phyloP scores from a whole-genome alignment of 306 rosid genomes.

The Castanospermum australe region DNA sequence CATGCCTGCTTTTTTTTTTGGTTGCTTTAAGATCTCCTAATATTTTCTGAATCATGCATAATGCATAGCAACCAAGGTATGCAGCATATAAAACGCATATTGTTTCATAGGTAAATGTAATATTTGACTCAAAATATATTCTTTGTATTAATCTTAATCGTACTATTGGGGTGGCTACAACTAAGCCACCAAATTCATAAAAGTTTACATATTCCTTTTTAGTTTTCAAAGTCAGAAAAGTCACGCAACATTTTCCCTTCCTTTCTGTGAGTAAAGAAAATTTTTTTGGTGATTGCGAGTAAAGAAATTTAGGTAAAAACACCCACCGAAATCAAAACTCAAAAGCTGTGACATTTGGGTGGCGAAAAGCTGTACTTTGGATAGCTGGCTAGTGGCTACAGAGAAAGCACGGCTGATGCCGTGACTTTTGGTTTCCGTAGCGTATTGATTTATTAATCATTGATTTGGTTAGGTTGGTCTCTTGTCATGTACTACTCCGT shows the following conservation, averaged over 20 bases:
- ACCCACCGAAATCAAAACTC: too few relatives aligned
- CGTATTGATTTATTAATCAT: neutral
- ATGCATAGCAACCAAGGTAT: conserved; percentile 16
- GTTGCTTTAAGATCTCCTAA: neutral
- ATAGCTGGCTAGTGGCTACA: neutral
- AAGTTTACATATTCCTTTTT: neutral
- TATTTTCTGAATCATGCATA: neutral
- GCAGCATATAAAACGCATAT: conserved; percentile 14
- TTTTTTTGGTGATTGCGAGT: too few relatives aligned
- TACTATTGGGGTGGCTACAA: neutral
- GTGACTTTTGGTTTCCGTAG: neutral
- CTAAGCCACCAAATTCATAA: neutral
- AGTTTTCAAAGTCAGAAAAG: neutral
- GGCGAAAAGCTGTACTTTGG: conserved; percentile 30
- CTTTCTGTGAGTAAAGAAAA: neutral
- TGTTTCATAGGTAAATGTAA: neutral
- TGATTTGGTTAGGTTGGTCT: conserved; percentile 26
- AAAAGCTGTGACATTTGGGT: conserved; percentile 1
- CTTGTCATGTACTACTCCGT: neutral
- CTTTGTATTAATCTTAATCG: neutral
- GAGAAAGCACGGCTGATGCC: neutral
- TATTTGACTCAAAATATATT: conserved; percentile 20
- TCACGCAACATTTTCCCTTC: neutral
- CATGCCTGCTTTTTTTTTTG: neutral
- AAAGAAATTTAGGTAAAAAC: neutral